Evolutionary conservation across 805 yeast species (phyloP).

Genomic region (Suhomyces kilbournensis): DNA sequence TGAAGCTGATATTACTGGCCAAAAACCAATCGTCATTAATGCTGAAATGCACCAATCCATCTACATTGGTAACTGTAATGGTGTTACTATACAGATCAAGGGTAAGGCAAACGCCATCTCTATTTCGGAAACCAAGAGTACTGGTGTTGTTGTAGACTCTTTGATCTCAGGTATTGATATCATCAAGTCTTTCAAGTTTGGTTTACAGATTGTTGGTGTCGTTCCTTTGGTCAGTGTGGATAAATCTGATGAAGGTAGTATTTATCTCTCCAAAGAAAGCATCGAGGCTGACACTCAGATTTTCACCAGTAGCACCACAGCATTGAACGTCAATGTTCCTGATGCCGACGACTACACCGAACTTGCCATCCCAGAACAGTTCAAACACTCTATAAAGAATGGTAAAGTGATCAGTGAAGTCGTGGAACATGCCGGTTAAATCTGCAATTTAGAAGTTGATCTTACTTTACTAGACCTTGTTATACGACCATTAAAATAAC

Average conservation of each 20-base stretch:
- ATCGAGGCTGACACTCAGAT: slow-evolving; percentile 62
- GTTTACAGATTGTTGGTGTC: slow-evolving; percentile 77
- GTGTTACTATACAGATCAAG: slow-evolving; percentile 72
- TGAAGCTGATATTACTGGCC: slow-evolving; percentile 39
- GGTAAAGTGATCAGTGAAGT: slow-evolving; percentile 68
- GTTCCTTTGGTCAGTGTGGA: slow-evolving; percentile 85
- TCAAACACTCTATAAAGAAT: slow-evolving; percentile 62
- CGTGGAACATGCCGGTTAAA: slow-evolving; percentile 77
- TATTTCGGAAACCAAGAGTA: slow-evolving; percentile 64
- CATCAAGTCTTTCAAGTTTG: slow-evolving; percentile 77
- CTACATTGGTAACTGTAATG: slow-evolving; percentile 77
- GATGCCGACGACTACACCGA: slow-evolving; percentile 74
- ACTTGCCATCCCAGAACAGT: slow-evolving; percentile 86
- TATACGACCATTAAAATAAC: neutral
- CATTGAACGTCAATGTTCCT: slow-evolving; percentile 83
- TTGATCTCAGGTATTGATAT: slow-evolving; percentile 86
- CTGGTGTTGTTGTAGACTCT: slow-evolving; percentile 78
- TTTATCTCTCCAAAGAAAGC: slow-evolving; percentile 74
- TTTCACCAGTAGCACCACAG: slow-evolving; percentile 79
- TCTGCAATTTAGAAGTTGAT: neutral
- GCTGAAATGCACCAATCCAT: slow-evolving; percentile 86
- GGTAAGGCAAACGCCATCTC: slow-evolving; percentile 93
- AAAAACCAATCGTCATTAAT: slow-evolving; percentile 64
- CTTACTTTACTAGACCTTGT: neutral
- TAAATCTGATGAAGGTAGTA: slow-evolving; percentile 80